Percentiles rank a stretch among this genome's conserved stretches.
phyloP scores from a whole-genome alignment of 345 rosid genomes.

The Brassica cretica region DNA sequence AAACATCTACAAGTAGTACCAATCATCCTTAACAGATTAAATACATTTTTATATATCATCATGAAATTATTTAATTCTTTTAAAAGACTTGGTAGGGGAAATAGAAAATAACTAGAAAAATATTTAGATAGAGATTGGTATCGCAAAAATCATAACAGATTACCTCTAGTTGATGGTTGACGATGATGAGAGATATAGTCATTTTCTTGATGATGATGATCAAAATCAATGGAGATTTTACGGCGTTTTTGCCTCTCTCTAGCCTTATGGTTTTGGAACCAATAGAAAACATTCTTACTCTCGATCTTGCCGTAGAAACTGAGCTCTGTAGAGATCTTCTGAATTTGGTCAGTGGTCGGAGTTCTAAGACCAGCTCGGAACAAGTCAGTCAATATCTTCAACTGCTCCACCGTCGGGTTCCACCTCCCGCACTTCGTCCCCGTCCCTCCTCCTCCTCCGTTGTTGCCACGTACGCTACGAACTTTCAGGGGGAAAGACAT shows the following conservation, averaged over 20 bases:
- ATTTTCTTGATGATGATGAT: constrained; percentile 36
- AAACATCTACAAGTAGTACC: constrained; percentile 16
- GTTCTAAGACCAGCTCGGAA: constrained; percentile 89
- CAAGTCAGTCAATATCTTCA: constrained; percentile 76
- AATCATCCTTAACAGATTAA: not conserved
- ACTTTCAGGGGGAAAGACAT: constrained; percentile 60
- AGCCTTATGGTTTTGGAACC: constrained; percentile 98
- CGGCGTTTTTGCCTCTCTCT: constrained; percentile 91
- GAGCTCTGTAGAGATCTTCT: constrained; percentile 81
- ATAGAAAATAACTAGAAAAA: not conserved
- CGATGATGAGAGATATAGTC: constrained; percentile 4
- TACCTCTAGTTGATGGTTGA: constrained; percentile 28
- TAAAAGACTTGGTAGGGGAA: not conserved
- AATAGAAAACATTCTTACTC: constrained; percentile 92
- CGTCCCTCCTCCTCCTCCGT: constrained; percentile 37
- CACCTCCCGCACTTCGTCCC: constrained; percentile 96
- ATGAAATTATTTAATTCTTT: not conserved
- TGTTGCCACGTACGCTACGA: constrained; percentile 41
- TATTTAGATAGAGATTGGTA: not conserved
- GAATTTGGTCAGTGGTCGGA: constrained; percentile 94
- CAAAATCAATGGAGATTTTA: constrained; percentile 55
- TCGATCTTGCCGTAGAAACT: constrained; percentile 96
- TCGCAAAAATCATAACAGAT: not conserved
- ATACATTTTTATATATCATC: not conserved
- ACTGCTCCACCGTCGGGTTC: constrained; percentile 93